Evolutionary conservation across 2,329 filamentous ascomycete species (phyloP).

Genomic region (Fusarium pininemorale): DNA sequence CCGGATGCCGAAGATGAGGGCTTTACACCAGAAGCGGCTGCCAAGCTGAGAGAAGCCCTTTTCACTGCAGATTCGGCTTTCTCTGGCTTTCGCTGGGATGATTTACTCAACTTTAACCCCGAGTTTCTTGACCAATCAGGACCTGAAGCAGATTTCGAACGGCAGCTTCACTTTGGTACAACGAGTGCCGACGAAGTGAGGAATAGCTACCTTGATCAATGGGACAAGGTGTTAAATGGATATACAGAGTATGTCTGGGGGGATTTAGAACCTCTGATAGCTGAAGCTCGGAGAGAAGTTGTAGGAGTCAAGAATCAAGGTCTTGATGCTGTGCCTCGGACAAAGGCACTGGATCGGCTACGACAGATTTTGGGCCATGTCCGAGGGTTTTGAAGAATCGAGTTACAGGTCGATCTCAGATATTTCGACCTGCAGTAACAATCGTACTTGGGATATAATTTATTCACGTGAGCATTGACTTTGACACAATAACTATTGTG

Average conservation of each 20-base stretch:
- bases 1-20: constrained; percentile 38
- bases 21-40: constrained; percentile 43
- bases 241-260: constrained; percentile 77
- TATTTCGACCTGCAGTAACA: background rate
- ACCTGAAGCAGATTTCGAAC: constrained; percentile 25
- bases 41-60: constrained; percentile 50
- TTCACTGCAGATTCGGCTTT: constrained; percentile 43
- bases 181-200: constrained; percentile 51
- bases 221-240: constrained; percentile 63
- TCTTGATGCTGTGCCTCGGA: constrained; percentile 21
- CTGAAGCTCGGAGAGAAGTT: constrained; percentile 66
- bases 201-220: constrained; percentile 62
- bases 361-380: constrained; percentile 52
- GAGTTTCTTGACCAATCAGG: constrained; percentile 48
- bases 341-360: constrained; percentile 48
- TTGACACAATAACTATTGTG: background rate
- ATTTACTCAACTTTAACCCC: constrained; percentile 61
- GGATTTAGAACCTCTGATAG: constrained; percentile 64
- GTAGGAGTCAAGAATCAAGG: constrained; percentile 48
- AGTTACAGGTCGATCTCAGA: background rate
- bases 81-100: constrained; percentile 50
- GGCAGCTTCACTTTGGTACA: constrained; percentile 50
- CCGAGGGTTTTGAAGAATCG: constrained; percentile 39
- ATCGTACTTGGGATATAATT: background rate
- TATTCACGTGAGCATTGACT: background rate